A percentile compares a stretch with the other conserved stretches of the same genome.
Evolutionary conservation across 2,329 filamentous ascomycete species (phyloP).

Genomic region (Myotisia sp.): DNA sequence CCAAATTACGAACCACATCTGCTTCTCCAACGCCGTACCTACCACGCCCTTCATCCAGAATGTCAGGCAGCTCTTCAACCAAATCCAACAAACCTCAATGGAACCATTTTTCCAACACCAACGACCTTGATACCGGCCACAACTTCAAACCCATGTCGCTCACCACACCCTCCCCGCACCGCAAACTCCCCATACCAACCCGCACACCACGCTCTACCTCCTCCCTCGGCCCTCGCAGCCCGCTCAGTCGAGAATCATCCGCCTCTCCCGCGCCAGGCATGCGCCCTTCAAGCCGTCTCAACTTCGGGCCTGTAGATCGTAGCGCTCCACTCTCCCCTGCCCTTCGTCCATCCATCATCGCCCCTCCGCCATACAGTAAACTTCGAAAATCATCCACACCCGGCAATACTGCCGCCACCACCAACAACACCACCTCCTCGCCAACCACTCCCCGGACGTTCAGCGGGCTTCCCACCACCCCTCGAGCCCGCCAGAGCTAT

Average conservation of each 20-base stretch:
- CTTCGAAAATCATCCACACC: conserved; percentile 19
- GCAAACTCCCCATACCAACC: conserved; percentile 19
- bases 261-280: conserved; percentile 24
- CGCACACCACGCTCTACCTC: conserved; percentile 25
- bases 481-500: conserved; percentile 28
- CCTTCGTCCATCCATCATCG: conserved; percentile 22
- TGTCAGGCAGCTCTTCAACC: conserved; percentile 17
- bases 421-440: conserved; percentile 8
- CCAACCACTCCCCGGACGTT: background rate
- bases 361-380: conserved; percentile 31
- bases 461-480: conserved; percentile 16
- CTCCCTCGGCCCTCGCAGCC: conserved; percentile 28
- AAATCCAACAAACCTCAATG: conserved; percentile 47
- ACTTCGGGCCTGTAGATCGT: conserved; percentile 3
- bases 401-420: conserved; percentile 2
- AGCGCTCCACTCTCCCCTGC: conserved; percentile 18
- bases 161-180: conserved; percentile 44
- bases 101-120: conserved; percentile 53
- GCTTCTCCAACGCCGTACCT: conserved; percentile 11
- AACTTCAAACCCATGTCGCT: conserved; percentile 50
- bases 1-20: conserved; percentile 10
- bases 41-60: conserved; percentile 23
- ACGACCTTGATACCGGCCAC: conserved; percentile 51
- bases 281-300: conserved; percentile 22
- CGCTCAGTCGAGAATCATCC: conserved; percentile 30